Evolutionary conservation across 768 basidiomycete genomes (phyloP), one percentile per base, ranked within the genome.

Genomic region (Steccherinum ochraceum): DNA sequence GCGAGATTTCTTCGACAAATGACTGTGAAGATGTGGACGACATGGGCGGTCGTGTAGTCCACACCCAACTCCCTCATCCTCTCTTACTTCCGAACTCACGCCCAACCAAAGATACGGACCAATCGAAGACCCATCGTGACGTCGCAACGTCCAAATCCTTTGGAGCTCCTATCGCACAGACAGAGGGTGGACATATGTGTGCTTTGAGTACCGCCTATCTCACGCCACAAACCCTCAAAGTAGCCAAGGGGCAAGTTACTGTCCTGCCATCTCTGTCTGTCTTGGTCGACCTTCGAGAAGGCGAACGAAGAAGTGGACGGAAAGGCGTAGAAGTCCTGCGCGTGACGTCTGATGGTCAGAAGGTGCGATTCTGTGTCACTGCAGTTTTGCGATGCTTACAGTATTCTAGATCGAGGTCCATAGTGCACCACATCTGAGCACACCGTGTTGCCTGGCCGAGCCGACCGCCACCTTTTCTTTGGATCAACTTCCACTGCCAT

Each of bases 201-300:
- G n/a, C n/a, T 23, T 63, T 77, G 21, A 69, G 65, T n/a, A 74
- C 72, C 4, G 24, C 41, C 7, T 56, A 58, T 23, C 52, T 65
- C 16, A 51, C 35, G 4, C 52, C 56, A 2, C 55, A 74, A 53
- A 70, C 71, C 2, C 75, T 78, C 61, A 81, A 80, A 60, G 63
- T 73, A 18, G 56, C 69, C 1, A 64, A 72, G 40, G 80, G 80
- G 0, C 73, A 72, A 39, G 52, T 81, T 12, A 74, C 74, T 1
- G 60, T 82, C n/a, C 61, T 80, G 7, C 75, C 76, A 5, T 79
- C 78, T 2, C 67, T 58, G 43, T 69, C 75, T 19, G 54, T 78
- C n/a, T 67, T 81, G 1, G 72, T 80, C 23, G 80, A 82, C 59
- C 75, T 80, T 46, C 73, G 79, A n/a, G 76, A 79, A 62, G 72